Base-by-base conservation (phyloP, 2,329 filamentous ascomycete species). In the Arthroderma sp. region DNA sequence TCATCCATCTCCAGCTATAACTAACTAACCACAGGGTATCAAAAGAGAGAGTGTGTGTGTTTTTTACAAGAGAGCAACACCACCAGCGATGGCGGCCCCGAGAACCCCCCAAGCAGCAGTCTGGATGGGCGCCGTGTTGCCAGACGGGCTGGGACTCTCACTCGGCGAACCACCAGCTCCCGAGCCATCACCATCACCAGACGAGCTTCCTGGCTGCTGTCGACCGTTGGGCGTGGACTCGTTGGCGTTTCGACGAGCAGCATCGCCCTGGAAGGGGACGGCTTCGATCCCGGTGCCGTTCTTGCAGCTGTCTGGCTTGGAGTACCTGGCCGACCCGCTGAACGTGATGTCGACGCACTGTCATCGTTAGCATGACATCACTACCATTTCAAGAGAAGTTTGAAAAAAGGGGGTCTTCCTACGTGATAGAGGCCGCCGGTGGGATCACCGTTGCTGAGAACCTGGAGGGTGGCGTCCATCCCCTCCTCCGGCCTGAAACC, bases 311-410 rank as follows among this genome's bases (percentile, higher is more conserved):
- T 73, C 71, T 21, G 67, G 64, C 23, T 68, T 72, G 25, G 72
- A 66, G 15, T 78, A 73, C 17, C 76, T 73, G 3, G 80, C 75
- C 9, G 73, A 72, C 55, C 74, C 72, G 33, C 77, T 79, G 73
- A 91, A 84, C 25, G 80, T 83, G 62, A 90, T 81, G 64, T 91
- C 86, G 66, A 86, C 84, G 70, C 87, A 91, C 82, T 85, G 60
- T 56, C 38, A 51, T 41, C 9, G 17, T 55, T 35, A 55, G 15
- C 39, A 51, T 17, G 28, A 3, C 19, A 7, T 35, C 37, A 9
- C 25, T 2, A n/a, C 28, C 11, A 47, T 13, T 6, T 7, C 35
- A 53, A 11, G 0, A 33, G 19, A 17, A 4, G 19, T 51, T 6
- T 11, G 7, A 21, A 47, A 25, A 38, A 23, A 11, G 23, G 15